phyloP scores from a whole-genome alignment of 75 land plant species.

The Selaginella moellendorffii region DNA sequence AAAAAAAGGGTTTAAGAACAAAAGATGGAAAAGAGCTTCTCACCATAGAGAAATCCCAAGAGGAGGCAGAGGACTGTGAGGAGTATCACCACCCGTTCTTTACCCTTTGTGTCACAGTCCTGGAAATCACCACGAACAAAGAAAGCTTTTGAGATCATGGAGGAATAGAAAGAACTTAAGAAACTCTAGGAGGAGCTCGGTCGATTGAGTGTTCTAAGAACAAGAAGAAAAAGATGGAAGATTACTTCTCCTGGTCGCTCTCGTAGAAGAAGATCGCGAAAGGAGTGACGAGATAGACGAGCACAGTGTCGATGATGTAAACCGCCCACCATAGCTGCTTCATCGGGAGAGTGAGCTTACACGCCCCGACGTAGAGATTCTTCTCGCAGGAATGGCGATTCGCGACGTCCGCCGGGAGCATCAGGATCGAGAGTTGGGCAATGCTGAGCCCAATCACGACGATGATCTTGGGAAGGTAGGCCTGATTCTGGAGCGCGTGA shows the following conservation, averaged over 20 bases:
- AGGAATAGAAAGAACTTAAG: no score
- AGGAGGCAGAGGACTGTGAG: neutral
- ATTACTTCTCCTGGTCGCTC: conserved; percentile 7
- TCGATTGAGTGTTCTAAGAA: no score
- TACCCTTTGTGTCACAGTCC: neutral
- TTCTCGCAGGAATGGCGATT: neutral
- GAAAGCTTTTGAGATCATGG: no score
- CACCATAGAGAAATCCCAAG: conserved; percentile 1
- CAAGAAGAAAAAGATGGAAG: no score
- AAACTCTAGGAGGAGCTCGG: no score
- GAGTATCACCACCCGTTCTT: neutral
- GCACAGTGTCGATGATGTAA: conserved; percentile 1
- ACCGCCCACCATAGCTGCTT: conserved; percentile 9
- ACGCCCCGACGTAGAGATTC: conserved; percentile 2
- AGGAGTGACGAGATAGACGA: neutral
- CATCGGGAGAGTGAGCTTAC: conserved; percentile 7
- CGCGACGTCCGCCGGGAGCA: conserved; percentile 5
- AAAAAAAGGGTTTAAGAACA: no score
- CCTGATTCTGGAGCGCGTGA: no score
- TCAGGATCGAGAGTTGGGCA: conserved; percentile 1
- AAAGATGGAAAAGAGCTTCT: no score
- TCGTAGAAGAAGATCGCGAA: conserved; percentile 5
- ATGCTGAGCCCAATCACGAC: conserved; percentile 2
- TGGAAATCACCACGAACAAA: no score
- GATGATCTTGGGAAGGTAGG: conserved; percentile 6